Base-by-base conservation (phyloP, 192 early-diverging fungal genomes). In the Podila verticillata region DNA sequence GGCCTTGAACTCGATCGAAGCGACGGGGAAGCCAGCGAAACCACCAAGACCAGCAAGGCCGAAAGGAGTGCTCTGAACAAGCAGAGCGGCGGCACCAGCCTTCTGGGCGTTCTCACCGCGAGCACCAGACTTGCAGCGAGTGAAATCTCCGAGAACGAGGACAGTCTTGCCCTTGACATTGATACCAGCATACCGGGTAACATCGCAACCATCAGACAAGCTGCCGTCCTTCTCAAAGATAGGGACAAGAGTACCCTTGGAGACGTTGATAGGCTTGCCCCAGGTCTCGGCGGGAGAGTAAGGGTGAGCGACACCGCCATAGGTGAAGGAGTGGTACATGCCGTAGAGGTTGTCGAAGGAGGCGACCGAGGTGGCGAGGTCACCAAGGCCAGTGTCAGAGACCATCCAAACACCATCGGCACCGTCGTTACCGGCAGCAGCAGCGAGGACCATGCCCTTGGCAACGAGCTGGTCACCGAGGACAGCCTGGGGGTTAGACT, bases 341-440 rank as follows among this genome's bases (percentile, higher is more conserved):
- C 77, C 73, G 19, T 72, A 57, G 15, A 57, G 49, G 58, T 87
- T 87, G 59, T 87, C 88, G 13, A 91, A 72, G 39, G 89, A 88
- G 19, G 87, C 92, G 32, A 91, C 90, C 6, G 86, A 79, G 22
- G 91, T 84, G 0, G 85, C 86, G 31, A 77, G 83, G 9, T 32
- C 28, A 24, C 85, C 88, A 20, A 86, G 77, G 39, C 85, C 86
- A 0, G 92, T 90, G 22, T 86, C 82, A 10, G 75, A 78, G 19
- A 83, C 72, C 6, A 82, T 81, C 65, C 83, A 89, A 24, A 90
- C 64, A 29, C 89, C 91, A 26, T 85, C 75, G 26, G 65, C 66
- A 48, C 92, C 92, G 65, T 79, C 82, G 48, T 93, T 93, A 8
- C 89, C 87, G 17, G 78, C 82, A 7, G 92, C 87, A 8, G 85